phyloP scores from a whole-genome alignment of 495 filamentous ascomycete species.

The Pseudevernia furfuracea region DNA sequence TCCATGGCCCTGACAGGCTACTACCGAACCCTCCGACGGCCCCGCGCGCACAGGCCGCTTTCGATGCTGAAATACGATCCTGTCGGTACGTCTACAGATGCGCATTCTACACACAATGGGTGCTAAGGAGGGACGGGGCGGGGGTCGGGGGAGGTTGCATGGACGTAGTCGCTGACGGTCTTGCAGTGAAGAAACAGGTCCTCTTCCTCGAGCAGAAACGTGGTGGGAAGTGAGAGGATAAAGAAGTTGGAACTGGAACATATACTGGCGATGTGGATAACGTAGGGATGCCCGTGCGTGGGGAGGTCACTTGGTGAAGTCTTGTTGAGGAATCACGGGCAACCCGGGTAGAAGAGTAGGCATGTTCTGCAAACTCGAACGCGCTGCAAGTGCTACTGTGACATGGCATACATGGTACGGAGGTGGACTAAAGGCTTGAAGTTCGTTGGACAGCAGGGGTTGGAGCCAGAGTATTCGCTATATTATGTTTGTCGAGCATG shows the following conservation, averaged over 20 bases:
- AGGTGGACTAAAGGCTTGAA: not conserved
- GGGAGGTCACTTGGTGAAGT: not conserved
- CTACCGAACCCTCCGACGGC: slow-evolving; percentile 82
- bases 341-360: not conserved
- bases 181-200: slow-evolving; percentile 72
- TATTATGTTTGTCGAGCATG: not conserved
- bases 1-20: slow-evolving; percentile 99
- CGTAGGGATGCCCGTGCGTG: not conserved
- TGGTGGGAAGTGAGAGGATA: slow-evolving; percentile 33
- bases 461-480: not conserved
- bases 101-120: not conserved
- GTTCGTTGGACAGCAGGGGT: not conserved
- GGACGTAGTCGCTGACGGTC: not conserved
- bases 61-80: slow-evolving; percentile 99
- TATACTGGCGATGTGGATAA: not conserved
- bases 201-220: slow-evolving; percentile 88
- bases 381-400: too few species aligned
- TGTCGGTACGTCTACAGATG: slow-evolving; percentile 59
- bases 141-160: slow-evolving; percentile 2
- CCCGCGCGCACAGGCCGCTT: slow-evolving; percentile 70
- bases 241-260: not conserved
- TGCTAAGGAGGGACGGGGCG: not conserved
- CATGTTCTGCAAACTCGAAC: too few species aligned
- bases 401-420: not conserved
- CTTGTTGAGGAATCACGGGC: too few species aligned